Base-by-base conservation (phyloP, 2,329 filamentous ascomycete species). In the Simplicillium aogashimaense region DNA sequence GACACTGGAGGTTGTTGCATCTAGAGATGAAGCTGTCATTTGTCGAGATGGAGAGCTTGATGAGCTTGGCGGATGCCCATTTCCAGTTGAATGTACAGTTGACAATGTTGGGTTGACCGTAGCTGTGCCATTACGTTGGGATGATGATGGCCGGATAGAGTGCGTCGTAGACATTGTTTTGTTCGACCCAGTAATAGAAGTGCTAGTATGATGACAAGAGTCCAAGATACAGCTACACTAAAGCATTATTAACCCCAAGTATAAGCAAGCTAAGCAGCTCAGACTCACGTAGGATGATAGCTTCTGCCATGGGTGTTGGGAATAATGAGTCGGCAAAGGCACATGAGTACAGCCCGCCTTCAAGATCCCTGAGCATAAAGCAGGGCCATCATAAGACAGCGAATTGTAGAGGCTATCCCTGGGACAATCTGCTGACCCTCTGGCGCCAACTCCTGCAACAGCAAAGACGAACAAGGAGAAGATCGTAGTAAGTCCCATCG, bases 281-380 rank as follows among this genome's bases (percentile, higher is more conserved):
- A 5, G 13, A 32, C 58, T 52, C 41, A 61, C 58, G 29, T 56
- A 55, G 11, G 53, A 56, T 17, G 56, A 55, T 41, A 61, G 45
- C 39, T 45, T 50, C 10, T 47, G 49, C 32, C 50, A 49, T 16
- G 55, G 51, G 40, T 55, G 55, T 2, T 49, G 50, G 31, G 50
- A 44, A 39, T 56, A 60, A 36, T 53, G 48, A 6, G 45, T 42
- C 18, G 57, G 58, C 10, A 53, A 59, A 8, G 37, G 36, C n/a
- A 43, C 37, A 15, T 39, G 35, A 4, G 45, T 41, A 29, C 48
- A 49, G 12, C 42, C 41, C 10, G 38, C 38, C 17, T 53, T 51
- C 6, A 61, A 33, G 15, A 61, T 39, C 43, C 46, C 50, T 1
- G 52, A 55, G 39, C 58, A 61, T 28, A 58, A 61, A 0, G 46